Base-by-base conservation (phyloP, 139 green algal species). In the Asterochloris sp. region DNA sequence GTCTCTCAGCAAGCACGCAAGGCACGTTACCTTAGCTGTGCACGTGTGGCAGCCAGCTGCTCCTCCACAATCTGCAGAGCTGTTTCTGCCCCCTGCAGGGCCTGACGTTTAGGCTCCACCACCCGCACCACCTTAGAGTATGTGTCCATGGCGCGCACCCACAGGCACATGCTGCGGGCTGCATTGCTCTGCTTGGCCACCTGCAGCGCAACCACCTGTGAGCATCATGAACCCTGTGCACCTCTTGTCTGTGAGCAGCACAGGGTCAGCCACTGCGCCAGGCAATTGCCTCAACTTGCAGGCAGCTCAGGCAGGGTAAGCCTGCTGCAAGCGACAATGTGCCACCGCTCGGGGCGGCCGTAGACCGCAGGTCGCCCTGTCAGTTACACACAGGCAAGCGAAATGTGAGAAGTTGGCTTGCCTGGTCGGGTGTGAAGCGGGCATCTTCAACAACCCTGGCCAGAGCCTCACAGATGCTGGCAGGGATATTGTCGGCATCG, bases 101-200 rank as follows among this genome's bases (percentile, higher is more conserved):
- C 77, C 13, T 78, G 79, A 14, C 87, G 69, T 85, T 93, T 93
- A 66, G 89, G 89, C 62, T 79, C 86, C 63, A 93, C 89, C 27
- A 95, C 86, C 83, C 93, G 91, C 26, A 83, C 86, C 62, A 94
- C 87, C n/a, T 84, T 85, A 80, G 76, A 27, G 87, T 96, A 96
- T 62, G 92, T 86, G 69, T 95, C 91, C 92, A 98, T 96, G 67
- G 93, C 92, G 10, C 91, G 86, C 10, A 87, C 88, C 68, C 78
- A 83, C 0, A 83, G 24, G 67, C 78, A 83, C 67, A 83, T 64
- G 38, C 47, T 71, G 13, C 47, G 47, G 67, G 78, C 78, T 47
- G 78, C 78, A 60, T 76, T 76, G 67, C 78, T 83, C 78, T 83
- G 78, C 67, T 83, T 83, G n/a, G 78, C 78, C 54, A 89, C 85